Percentiles rank a stretch among this genome's conserved stretches.
These are phyloP conservation scores for Huntiella omanensis DNA, from an alignment of 2,329 filamentous ascomycete genomes.

Conservation along the genomic window DNA sequence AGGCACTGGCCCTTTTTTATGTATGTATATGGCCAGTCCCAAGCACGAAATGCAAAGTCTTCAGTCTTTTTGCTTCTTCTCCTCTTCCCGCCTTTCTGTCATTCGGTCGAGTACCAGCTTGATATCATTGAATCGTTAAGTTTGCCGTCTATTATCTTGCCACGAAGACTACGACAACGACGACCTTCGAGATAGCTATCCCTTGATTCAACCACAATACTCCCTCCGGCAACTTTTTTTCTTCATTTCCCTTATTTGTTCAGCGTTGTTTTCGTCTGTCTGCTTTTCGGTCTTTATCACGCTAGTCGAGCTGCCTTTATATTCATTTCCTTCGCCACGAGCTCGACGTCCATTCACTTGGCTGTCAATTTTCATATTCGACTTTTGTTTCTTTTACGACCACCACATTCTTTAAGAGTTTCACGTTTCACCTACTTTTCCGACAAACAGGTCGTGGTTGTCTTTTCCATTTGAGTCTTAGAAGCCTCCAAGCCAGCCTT, in stretches of 20 bases:
- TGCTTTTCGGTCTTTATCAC: background rate
- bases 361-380: background rate
- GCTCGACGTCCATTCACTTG: constrained; percentile 11
- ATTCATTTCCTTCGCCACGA: background rate
- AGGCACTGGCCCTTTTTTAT: too few species aligned
- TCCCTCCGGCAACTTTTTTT: background rate
- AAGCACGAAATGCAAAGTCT: too few species aligned
- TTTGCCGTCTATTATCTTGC: background rate
- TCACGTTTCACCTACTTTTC: background rate
- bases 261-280: background rate
- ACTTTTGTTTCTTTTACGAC: background rate
- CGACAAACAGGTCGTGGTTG: constrained; percentile 1
- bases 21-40: too few species aligned
- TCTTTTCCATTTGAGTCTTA: background rate
- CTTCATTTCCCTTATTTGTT: background rate
- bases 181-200: background rate
- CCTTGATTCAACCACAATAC: background rate
- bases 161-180: background rate
- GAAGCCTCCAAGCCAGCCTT: background rate
- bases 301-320: constrained; percentile 6
- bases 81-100: background rate
- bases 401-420: background rate
- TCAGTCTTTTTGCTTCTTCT: background rate
- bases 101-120: constrained; percentile 1
- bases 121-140: background rate